These are phyloP conservation scores for Sungouiella thailandica DNA, from an alignment of 805 yeast species.

Conservation along the genomic window DNA sequence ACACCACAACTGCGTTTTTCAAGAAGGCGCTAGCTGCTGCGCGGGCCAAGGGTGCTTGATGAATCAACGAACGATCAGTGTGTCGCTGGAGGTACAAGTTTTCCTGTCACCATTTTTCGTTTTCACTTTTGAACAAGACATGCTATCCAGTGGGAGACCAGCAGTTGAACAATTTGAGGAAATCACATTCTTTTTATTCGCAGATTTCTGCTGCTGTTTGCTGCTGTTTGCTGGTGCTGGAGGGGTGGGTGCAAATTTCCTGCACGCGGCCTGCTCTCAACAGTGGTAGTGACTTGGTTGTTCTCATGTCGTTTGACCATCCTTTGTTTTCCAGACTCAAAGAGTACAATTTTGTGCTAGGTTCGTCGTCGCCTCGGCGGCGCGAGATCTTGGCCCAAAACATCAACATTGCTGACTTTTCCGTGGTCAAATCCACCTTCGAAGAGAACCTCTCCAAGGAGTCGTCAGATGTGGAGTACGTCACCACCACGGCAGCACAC, in stretches of 20 bases:
- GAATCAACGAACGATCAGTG: too few species aligned
- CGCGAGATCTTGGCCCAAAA: slow-evolving; percentile 57
- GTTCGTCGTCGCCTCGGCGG: slow-evolving; percentile 83
- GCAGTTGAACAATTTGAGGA: too few species aligned
- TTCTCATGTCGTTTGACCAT: not conserved
- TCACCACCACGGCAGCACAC: slow-evolving; percentile 58
- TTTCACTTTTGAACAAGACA: too few species aligned
- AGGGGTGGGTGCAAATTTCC: not conserved
- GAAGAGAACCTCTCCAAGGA: slow-evolving; percentile 69
- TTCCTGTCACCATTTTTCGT: too few species aligned
- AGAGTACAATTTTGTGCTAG: slow-evolving; percentile 48
- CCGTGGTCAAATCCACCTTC: slow-evolving; percentile 59
- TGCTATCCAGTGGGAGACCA: too few species aligned
- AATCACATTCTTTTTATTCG: too few species aligned
- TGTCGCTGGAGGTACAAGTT: too few species aligned
- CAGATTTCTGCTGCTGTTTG: too few species aligned
- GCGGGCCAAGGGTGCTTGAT: slow-evolving; percentile 1
- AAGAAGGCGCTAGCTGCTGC: slow-evolving; percentile 17
- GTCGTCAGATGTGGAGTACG: slow-evolving; percentile 51
- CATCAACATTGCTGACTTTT: slow-evolving; percentile 41
- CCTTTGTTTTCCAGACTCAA: not conserved
- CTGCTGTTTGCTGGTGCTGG: too few species aligned
- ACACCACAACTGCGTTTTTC: slow-evolving; percentile 17
- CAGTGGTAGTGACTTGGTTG: too few species aligned
- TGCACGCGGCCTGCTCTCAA: not conserved